Base-by-base conservation (phyloP, 352 stramenopile genomes). In the Pythium phragmitis region DNA sequence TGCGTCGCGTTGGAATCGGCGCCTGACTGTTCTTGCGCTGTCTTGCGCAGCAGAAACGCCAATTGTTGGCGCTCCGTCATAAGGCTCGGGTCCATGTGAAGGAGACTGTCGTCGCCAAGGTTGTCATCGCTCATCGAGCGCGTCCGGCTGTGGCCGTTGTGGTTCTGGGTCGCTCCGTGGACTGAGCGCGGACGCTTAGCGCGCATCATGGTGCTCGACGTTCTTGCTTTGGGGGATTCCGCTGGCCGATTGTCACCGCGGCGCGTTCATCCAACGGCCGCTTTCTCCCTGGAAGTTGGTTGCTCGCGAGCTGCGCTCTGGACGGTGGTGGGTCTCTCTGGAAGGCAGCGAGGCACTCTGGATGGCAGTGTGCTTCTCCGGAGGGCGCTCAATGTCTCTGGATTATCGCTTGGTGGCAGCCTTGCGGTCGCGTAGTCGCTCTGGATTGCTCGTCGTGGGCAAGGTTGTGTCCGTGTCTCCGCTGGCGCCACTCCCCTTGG, bases 21-120 rank as follows among this genome's bases (percentile, higher is more conserved):
- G 34, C 75, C 68, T 36, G 71, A 79, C 30, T 74, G 77, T n/a
- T 82, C 78, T 16, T 84, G 80, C 36, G 84, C 81, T 1, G 84
- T 91, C 47, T 74, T 80, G 4, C 81, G 79, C 61, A 92, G 67
- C 21, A 92, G 70, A 62, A 92, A 92, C 50, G 84, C 78, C 53
- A 92, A 63, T 63, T 91, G 84, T 65, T 92, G 84, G 11, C 84
- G 80, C 70, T 92, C 84, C 47, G 84, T 92, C 84, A 92, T 92
- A 23, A 88, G 70, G 49, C 75, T 87, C 47, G 79, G 76, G 55
- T 92, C 72, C 69, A 87, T 65, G 48, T 68, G 56, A 42, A 70
- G 37, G 13, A 63, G 60, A 26, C 70, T 33, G 57, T 75, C 64
- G 57, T 72, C 60, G 46, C 68, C 63, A 16, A 59, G 28, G 57